Conservation (phyloP, 2,329 filamentous ascomycete genomes). For the Phialophora expanda region DNA sequence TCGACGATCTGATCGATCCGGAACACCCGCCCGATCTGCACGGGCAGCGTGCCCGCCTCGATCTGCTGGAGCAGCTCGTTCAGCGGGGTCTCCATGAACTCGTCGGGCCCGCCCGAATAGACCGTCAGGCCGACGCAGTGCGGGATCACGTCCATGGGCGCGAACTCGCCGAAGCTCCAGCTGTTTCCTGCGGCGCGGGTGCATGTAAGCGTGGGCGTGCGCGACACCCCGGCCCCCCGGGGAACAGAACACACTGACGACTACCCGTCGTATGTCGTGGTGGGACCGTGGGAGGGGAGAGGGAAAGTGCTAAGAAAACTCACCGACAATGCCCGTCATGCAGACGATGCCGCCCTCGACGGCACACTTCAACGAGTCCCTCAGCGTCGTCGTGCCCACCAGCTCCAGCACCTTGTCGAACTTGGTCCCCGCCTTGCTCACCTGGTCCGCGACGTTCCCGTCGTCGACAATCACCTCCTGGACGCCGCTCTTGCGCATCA, state of each 20-base stretch:
- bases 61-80: slow-evolving; percentile 48
- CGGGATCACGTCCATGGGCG: slow-evolving; percentile 53
- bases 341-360: slow-evolving; percentile 51
- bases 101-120: slow-evolving; percentile 48
- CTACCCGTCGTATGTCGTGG: no score
- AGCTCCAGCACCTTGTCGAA: slow-evolving; percentile 56
- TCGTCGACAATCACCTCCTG: slow-evolving; percentile 54
- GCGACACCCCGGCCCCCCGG: no score
- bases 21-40: slow-evolving; percentile 52
- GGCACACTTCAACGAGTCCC: slow-evolving; percentile 52
- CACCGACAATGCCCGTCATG: slow-evolving; percentile 54
- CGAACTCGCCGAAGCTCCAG: slow-evolving; percentile 49
- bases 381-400: slow-evolving; percentile 51
- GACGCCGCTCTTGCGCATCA: slow-evolving; percentile 50
- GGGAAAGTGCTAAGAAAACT: neutral
- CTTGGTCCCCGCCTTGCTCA: slow-evolving; percentile 40
- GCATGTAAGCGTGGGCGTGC: neutral
- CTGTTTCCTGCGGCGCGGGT: slow-evolving; percentile 40
- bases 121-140: slow-evolving; percentile 49
- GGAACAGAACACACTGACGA: no score
- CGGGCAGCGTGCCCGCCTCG: slow-evolving; percentile 47
- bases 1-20: slow-evolving; percentile 54
- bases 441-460: slow-evolving; percentile 48
- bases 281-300: no score
- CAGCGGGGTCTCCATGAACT: slow-evolving; percentile 52